Conservation (phyloP, 257 asterid genomes). For the Penstemon eatonii region DNA sequence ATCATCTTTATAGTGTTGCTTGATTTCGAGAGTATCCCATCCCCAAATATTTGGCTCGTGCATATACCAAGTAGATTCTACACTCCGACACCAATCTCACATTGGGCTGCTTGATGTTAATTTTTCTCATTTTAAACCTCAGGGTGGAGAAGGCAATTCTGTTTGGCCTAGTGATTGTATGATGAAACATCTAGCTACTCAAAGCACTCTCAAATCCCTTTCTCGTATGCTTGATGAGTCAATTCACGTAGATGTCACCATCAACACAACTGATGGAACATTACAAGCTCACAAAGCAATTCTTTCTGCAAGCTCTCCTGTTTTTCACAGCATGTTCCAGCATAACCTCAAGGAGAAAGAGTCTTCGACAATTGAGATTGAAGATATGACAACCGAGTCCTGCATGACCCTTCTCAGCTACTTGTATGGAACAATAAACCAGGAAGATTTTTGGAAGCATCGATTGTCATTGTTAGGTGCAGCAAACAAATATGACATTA, state of each 20-base stretch:
- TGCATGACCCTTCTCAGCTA: constrained; percentile 76
- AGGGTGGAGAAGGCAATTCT: constrained; percentile 76
- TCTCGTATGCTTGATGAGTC: constrained; percentile 82
- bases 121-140: constrained; percentile 24
- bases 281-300: constrained; percentile 77
- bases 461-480: constrained; percentile 76
- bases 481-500: constrained; percentile 82
- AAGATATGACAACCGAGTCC: constrained; percentile 83
- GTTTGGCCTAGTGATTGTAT: constrained; percentile 66
- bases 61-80: no score
- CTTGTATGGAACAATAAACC: constrained; percentile 77
- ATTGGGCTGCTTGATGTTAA: not conserved
- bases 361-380: constrained; percentile 71
- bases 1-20: no score
- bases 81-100: no score
- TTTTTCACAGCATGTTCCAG: constrained; percentile 84
- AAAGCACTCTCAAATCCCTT: constrained; percentile 68
- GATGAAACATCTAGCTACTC: constrained; percentile 55
- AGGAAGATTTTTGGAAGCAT: constrained; percentile 93
- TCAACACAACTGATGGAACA: constrained; percentile 71
- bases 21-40: no score
- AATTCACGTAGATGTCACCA: constrained; percentile 75
- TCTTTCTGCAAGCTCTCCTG: constrained; percentile 86
- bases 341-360: constrained; percentile 90
- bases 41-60: no score